Conservation (phyloP, 257 asterid species). For the Lithospermum erythrorhizon region DNA sequence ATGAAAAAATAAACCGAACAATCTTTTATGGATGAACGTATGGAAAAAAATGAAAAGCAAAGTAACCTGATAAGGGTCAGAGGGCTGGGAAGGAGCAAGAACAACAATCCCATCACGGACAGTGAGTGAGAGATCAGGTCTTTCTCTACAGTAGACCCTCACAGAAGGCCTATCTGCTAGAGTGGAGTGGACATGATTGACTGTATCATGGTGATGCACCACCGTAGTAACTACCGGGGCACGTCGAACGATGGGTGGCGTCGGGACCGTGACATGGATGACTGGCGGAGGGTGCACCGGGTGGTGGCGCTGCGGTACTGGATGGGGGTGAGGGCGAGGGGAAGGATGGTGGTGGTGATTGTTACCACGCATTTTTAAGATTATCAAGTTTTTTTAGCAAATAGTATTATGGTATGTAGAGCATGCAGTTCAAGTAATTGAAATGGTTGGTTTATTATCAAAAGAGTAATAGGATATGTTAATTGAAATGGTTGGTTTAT, state of each 20-base stretch:
- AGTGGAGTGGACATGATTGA: slow-evolving; percentile 1
- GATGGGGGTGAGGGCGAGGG: not conserved
- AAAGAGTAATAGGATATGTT: no score
- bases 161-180: slow-evolving; percentile 39
- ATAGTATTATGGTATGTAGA: no score
- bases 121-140: slow-evolving; percentile 45
- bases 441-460: no score
- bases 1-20: no score
- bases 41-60: no score
- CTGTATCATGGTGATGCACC: not conserved
- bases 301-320: not conserved
- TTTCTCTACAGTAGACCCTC: slow-evolving; percentile 55
- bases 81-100: slow-evolving; percentile 49
- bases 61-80: slow-evolving; percentile 55
- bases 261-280: not conserved
- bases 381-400: not conserved
- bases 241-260: slow-evolving; percentile 14
- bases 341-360: not conserved
- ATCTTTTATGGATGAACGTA: no score
- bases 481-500: no score
- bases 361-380: not conserved
- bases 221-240: not conserved
- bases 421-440: no score
- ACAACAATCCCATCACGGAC: slow-evolving; percentile 61
- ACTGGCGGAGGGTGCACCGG: not conserved